Percentiles rank a stretch among this genome's conserved stretches.
These are phyloP conservation scores for Mycosphaerella sp. DNA, from an alignment of 2,329 filamentous ascomycete genomes.

Conservation along the genomic window DNA sequence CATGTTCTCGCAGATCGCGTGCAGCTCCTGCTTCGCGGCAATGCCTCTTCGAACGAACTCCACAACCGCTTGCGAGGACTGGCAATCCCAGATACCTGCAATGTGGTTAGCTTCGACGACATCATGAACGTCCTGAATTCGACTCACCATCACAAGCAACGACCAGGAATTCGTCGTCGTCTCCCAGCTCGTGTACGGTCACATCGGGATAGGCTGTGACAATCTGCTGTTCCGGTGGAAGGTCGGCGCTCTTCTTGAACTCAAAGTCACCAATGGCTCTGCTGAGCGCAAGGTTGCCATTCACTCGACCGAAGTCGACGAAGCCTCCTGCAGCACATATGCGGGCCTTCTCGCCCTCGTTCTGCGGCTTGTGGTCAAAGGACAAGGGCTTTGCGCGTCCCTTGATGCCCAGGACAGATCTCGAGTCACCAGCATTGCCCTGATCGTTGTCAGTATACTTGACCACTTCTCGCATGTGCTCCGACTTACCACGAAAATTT, in stretches of 20 bases:
- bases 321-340: slow-evolving; percentile 95
- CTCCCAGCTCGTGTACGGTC: slow-evolving; percentile 77
- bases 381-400: slow-evolving; percentile 94
- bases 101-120: slow-evolving; percentile 14
- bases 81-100: slow-evolving; percentile 97
- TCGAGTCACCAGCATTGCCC: slow-evolving; percentile 96
- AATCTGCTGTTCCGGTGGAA: slow-evolving; percentile 97
- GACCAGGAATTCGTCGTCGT: slow-evolving; percentile 93
- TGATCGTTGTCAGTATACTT: slow-evolving; percentile 37
- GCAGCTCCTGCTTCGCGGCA: slow-evolving; percentile 88
- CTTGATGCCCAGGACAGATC: slow-evolving; percentile 92
- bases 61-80: slow-evolving; percentile 93
- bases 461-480: neutral
- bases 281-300: slow-evolving; percentile 93
- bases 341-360: slow-evolving; percentile 93
- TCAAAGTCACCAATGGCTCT: slow-evolving; percentile 98
- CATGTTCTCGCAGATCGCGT: slow-evolving; percentile 98
- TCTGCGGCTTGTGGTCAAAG: slow-evolving; percentile 99
- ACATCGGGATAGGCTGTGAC: slow-evolving; percentile 97
- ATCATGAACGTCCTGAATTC: neutral
- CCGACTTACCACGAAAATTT: slow-evolving; percentile 83
- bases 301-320: slow-evolving; percentile 96
- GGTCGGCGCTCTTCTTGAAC: slow-evolving; percentile 98
- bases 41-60: slow-evolving; percentile 97
- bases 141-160: slow-evolving; percentile 81